Evolutionary conservation across 495 filamentous ascomycete species (phyloP).

Genomic region (Penicillium desertorum): DNA sequence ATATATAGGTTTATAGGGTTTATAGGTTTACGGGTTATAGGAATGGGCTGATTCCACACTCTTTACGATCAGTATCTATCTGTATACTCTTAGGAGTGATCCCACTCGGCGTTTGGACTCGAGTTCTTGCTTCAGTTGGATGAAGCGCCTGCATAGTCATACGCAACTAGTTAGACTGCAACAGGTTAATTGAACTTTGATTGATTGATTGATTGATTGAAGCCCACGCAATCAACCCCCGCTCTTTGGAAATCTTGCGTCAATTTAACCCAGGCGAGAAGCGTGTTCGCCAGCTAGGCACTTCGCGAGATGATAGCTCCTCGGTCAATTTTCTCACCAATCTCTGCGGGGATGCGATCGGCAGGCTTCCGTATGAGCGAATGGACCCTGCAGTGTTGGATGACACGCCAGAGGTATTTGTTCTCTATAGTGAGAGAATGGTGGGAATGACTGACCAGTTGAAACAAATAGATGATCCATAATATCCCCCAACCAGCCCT

Average conservation of each 20-base stretch:
- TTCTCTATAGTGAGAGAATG: neutral
- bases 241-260: conserved; percentile 32
- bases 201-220: too few species aligned
- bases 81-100: too few species aligned
- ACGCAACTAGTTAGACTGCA: too few species aligned
- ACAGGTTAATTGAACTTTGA: too few species aligned
- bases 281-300: conserved; percentile 26
- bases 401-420: conserved; percentile 27
- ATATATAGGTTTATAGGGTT: too few species aligned
- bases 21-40: too few species aligned
- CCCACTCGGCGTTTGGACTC: too few species aligned
- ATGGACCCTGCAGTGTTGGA: conserved; percentile 31
- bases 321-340: conserved; percentile 36
- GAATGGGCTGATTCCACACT: too few species aligned
- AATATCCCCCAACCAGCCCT: conserved; percentile 35
- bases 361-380: conserved; percentile 32
- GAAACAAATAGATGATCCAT: conserved; percentile 32
- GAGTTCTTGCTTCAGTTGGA: too few species aligned
- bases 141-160: too few species aligned
- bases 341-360: conserved; percentile 28
- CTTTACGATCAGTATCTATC: too few species aligned
- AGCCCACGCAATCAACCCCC: conserved; percentile 31
- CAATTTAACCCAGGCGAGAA: conserved; percentile 32
- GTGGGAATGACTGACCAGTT: neutral
- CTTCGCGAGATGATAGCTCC: conserved; percentile 23